Evolutionary conservation across 768 basidiomycete species (phyloP).

Genomic region (Leucocoprinus sp.): DNA sequence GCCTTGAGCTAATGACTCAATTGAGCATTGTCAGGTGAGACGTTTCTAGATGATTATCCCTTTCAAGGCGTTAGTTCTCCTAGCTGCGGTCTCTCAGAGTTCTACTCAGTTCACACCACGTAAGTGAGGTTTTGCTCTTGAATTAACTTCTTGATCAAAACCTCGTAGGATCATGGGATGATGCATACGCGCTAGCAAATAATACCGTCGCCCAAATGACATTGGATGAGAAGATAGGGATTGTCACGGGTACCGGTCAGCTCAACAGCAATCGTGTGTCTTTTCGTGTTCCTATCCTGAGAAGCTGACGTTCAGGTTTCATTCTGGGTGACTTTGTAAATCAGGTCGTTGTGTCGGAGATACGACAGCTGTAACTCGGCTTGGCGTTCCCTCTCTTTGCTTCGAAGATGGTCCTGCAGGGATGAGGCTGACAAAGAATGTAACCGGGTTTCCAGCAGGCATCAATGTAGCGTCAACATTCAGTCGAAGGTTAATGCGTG

Average conservation of each 20-base stretch:
- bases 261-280: conserved; percentile 28
- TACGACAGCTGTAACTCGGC: conserved; percentile 31
- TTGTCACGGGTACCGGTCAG: conserved; percentile 39
- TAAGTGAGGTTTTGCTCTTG: neutral
- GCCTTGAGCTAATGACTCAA: too few species aligned
- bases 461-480: conserved; percentile 46
- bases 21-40: too few species aligned
- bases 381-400: conserved; percentile 37
- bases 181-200: conserved; percentile 31
- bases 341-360: conserved; percentile 42
- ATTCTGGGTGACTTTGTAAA: neutral
- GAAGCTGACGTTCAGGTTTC: neutral
- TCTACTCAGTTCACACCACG: conserved; percentile 6
- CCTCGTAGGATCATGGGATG: conserved; percentile 37
- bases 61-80: too few species aligned
- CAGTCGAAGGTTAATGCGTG: conserved; percentile 55
- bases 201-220: conserved; percentile 31
- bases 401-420: conserved; percentile 44
- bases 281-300: neutral
- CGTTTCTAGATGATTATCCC: too few species aligned
- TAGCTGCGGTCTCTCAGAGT: too few species aligned
- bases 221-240: conserved; percentile 36
- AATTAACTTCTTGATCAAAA: neutral
- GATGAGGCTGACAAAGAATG: conserved; percentile 31
- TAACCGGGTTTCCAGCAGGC: conserved; percentile 50